Evolutionary conservation across 2,329 filamentous ascomycete genomes (phyloP), one percentile per base, ranked within the genome.

Genomic region (Bipolaris bicolor): DNA sequence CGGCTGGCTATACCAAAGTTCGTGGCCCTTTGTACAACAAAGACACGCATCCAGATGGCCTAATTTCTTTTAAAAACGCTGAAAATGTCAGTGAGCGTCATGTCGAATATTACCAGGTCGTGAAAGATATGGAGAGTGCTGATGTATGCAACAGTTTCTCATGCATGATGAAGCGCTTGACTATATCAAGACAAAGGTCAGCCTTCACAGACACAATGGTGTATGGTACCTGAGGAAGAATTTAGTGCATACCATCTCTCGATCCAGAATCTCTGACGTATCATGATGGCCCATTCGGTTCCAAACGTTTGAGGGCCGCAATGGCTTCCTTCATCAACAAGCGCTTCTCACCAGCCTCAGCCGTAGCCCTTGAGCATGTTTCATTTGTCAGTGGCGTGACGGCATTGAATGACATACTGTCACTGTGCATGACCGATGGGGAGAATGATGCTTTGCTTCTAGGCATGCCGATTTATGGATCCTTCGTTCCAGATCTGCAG

Each of bases 401-500:
- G 11, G 54, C 54, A 13, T 31, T 57, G 37, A 57, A 57, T 7
- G 49, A 57, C 24, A 53, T 57, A 1, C n/a, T 57, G 9, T 57
- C 54, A 10, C 37, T 57, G 3, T 57, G 54, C 13, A 22, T 57
- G 49, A 53, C 54, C 7, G 54, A 57, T 2, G 49, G 44, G 18
- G 54, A 53, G 22, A 37, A 22, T 15, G 49, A 57, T n/a, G 54
- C 41, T 16, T 41, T 57, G 29, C 54, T 57, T 18, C 49, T 57
- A 7, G 54, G 54, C 18, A 57, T 57, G 54, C 54, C 54, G 11
- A 43, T 57, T 24, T 57, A 57, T 36, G 54, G 54, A 20, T 53
- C 54, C 11, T 57, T 57, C 24, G 33, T 31, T 16, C 43, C 49
- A 15, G 54, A 57, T 44, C 26, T 57, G 29, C 49, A 41, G 43